A percentile compares a stretch with the other conserved stretches of the same genome.
Evolutionary conservation across 2,329 filamentous ascomycete genomes (phyloP).

Genomic region (Dactylellina leptospora): DNA sequence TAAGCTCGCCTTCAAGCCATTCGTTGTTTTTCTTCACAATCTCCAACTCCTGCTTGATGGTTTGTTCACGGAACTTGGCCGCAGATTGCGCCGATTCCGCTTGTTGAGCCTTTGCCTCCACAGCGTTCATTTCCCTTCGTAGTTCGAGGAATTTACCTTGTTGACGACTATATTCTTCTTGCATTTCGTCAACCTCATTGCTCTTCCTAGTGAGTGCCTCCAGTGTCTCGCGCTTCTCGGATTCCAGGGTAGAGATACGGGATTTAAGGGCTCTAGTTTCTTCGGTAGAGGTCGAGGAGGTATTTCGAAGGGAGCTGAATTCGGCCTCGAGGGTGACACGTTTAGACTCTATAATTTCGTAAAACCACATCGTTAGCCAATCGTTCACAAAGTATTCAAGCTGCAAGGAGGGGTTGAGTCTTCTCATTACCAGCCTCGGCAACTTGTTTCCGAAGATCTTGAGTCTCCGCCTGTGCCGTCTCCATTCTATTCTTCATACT

Average conservation of each 20-base stretch:
- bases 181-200: constrained; percentile 82
- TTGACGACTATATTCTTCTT: constrained; percentile 84
- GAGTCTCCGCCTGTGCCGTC: constrained; percentile 82
- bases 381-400: background rate
- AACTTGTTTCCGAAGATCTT: constrained; percentile 81
- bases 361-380: constrained; percentile 25
- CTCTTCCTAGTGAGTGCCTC: constrained; percentile 90
- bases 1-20: constrained; percentile 90
- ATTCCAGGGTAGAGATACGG: constrained; percentile 85
- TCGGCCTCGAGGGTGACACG: constrained; percentile 81
- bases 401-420: background rate
- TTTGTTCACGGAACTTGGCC: constrained; percentile 89
- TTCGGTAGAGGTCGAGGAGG: constrained; percentile 75
- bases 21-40: constrained; percentile 88
- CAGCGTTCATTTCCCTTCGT: constrained; percentile 78
- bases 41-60: constrained; percentile 87
- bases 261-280: constrained; percentile 80
- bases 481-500: constrained; percentile 82
- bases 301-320: constrained; percentile 78
- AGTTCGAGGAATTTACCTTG: constrained; percentile 88
- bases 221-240: constrained; percentile 89
- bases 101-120: constrained; percentile 85
- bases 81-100: constrained; percentile 81
- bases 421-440: constrained; percentile 75
- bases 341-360: constrained; percentile 71